Evolutionary conservation across 768 basidiomycete species (phyloP).

Genomic region (Chiua virens): DNA sequence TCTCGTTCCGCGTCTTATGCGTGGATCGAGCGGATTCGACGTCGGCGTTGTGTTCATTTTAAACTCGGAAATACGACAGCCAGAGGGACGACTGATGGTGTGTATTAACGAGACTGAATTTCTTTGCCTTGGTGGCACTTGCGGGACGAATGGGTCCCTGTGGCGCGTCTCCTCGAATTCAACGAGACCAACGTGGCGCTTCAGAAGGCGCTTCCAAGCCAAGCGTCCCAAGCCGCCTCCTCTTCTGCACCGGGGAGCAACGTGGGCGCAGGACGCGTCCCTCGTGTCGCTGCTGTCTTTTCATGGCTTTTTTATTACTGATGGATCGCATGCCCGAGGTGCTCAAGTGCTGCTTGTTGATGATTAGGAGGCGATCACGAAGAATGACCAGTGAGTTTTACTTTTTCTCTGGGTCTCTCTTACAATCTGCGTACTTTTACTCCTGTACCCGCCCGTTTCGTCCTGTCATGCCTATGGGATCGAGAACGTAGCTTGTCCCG

Average conservation of each 20-base stretch:
- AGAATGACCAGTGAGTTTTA: slow-evolving; percentile 73
- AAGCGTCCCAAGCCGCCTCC: slow-evolving; percentile 41
- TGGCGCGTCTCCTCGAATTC: no score
- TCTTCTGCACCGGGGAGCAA: slow-evolving; percentile 33
- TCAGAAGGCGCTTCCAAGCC: no score
- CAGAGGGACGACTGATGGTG: no score
- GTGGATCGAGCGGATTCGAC: no score
- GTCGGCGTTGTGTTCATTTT: not conserved
- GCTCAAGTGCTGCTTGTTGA: slow-evolving; percentile 87
- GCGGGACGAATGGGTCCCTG: no score
- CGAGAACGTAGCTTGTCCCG: slow-evolving; percentile 65
- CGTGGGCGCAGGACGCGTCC: slow-evolving; percentile 12
- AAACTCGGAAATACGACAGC: no score
- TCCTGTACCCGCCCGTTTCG: no score
- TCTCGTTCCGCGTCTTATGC: not conserved
- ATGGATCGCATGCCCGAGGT: slow-evolving; percentile 65
- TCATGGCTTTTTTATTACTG: not conserved
- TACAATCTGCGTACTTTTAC: not conserved
- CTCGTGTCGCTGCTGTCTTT: not conserved
- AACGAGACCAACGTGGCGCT: no score
- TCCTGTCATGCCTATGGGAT: not conserved
- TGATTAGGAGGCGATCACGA: slow-evolving; percentile 97
- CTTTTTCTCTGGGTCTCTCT: not conserved
- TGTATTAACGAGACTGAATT: no score
- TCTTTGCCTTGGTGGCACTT: no score